Evolutionary conservation across 202 grass and related monocot species (phyloP).

Genomic region (Digitaria exilis): DNA sequence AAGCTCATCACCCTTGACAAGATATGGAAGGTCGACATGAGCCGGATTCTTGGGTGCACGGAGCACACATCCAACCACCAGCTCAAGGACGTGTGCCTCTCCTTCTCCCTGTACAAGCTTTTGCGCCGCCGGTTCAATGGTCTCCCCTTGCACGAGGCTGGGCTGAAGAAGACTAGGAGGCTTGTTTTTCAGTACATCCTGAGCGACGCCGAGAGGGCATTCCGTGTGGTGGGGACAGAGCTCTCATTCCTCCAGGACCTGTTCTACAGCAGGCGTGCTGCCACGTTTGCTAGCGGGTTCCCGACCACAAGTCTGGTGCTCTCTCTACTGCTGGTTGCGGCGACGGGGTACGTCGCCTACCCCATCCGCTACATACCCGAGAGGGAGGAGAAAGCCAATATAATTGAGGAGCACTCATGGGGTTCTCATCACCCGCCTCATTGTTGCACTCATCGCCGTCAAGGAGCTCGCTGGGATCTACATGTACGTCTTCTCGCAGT

Average conservation of each 20-base stretch:
- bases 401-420: not conserved
- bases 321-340: not conserved
- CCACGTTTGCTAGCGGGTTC: not conserved
- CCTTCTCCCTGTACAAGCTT: conserved; percentile 25
- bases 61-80: too few species aligned
- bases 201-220: not conserved
- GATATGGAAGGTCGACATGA: too few species aligned
- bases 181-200: not conserved
- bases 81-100: conserved; percentile 36
- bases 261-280: not conserved
- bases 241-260: conserved; percentile 33
- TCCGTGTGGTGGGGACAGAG: not conserved
- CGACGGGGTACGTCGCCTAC: not conserved
- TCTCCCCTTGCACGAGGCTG: not conserved
- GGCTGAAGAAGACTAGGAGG: too few species aligned
- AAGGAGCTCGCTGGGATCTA: not conserved
- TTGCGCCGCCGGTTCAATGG: conserved; percentile 10
- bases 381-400: not conserved
- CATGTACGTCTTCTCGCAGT: not conserved
- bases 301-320: accelerated
- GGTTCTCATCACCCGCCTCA: not conserved
- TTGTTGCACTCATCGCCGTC: accelerated
- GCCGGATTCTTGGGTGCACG: too few species aligned
- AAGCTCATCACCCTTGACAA: too few species aligned
- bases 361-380: not conserved